Evolutionary conservation across 2,329 filamentous ascomycete genomes (phyloP).

Genomic region (Penicillium sumatraense): DNA sequence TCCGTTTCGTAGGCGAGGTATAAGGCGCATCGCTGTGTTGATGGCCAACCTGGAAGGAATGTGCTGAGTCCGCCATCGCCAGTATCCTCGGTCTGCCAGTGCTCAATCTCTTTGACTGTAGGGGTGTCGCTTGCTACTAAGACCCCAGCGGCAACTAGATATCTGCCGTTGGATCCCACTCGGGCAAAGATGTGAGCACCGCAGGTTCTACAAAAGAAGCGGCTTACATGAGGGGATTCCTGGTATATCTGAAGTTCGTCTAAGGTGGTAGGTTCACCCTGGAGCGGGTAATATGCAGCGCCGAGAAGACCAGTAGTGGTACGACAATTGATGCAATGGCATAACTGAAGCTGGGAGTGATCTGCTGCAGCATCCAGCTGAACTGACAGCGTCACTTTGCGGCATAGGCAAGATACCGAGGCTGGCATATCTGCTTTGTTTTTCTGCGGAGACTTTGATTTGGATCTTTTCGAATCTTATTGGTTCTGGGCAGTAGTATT

Average conservation of each 20-base stretch:
- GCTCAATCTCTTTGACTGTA: slow-evolving; percentile 26
- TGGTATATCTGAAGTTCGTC: slow-evolving; percentile 48
- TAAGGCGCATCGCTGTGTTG: slow-evolving; percentile 27
- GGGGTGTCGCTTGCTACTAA: slow-evolving; percentile 24
- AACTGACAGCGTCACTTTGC: slow-evolving; percentile 28
- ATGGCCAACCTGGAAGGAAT: slow-evolving; percentile 29
- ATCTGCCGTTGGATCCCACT: slow-evolving; percentile 26
- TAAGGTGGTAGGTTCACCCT: slow-evolving; percentile 37
- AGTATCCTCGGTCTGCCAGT: slow-evolving; percentile 34
- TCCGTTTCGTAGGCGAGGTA: not conserved
- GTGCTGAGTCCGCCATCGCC: slow-evolving; percentile 34
- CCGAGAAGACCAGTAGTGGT: slow-evolving; percentile 53
- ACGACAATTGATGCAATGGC: slow-evolving; percentile 59
- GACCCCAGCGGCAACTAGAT: slow-evolving; percentile 41
- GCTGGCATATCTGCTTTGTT: slow-evolving; percentile 12
- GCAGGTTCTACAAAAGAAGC: slow-evolving; percentile 58
- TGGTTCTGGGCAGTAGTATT: too few relatives aligned
- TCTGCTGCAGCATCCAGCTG: slow-evolving; percentile 26
- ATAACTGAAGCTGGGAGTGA: slow-evolving; percentile 43
- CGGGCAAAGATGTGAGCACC: slow-evolving; percentile 50
- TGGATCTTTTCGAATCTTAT: slow-evolving; percentile 1
- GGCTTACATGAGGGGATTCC: slow-evolving; percentile 47
- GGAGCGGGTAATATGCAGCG: slow-evolving; percentile 49
- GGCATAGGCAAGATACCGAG: slow-evolving; percentile 37
- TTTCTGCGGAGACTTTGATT: not conserved